phyloP scores from a whole-genome alignment of 2,329 filamentous ascomycete species.

The Aureobasidium namibiae region DNA sequence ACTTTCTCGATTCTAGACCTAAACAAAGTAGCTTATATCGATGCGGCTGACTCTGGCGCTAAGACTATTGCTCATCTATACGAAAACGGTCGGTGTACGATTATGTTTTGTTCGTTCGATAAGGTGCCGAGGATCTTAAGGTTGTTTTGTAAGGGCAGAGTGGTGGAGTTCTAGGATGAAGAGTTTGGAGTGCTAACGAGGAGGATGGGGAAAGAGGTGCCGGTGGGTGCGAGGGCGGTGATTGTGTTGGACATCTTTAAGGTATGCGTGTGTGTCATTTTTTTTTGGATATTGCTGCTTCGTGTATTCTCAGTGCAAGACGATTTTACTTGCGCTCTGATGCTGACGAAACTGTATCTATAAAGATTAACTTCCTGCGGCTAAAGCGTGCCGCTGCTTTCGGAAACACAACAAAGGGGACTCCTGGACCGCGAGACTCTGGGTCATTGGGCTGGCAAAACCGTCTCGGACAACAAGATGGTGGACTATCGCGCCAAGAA shows the following conservation, averaged over 20 bases:
- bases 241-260: constrained; percentile 56
- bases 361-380: constrained; percentile 55
- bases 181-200: constrained; percentile 39
- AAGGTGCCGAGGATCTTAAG: constrained; percentile 54
- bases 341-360: constrained; percentile 32
- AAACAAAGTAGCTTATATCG: constrained; percentile 60
- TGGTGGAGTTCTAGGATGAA: constrained; percentile 52
- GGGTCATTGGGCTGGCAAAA: constrained; percentile 43
- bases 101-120: constrained; percentile 66
- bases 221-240: constrained; percentile 50
- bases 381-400: constrained; percentile 52
- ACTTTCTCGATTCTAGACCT: constrained; percentile 54
- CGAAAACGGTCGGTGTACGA: constrained; percentile 66
- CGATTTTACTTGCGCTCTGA: constrained; percentile 22
- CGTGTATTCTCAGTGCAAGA: too few species aligned
- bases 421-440: constrained; percentile 47
- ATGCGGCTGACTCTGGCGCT: constrained; percentile 64
- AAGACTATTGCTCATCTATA: constrained; percentile 70
- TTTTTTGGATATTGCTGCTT: too few species aligned
- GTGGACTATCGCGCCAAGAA: constrained; percentile 48
- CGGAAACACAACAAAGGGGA: constrained; percentile 22
- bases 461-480: constrained; percentile 42
- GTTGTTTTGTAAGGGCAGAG: constrained; percentile 51
- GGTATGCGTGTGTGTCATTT: constrained; percentile 22
- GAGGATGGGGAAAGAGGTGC: constrained; percentile 24